phyloP scores from a whole-genome alignment of 2,329 filamentous ascomycete species.

The Neurospora sp. region DNA sequence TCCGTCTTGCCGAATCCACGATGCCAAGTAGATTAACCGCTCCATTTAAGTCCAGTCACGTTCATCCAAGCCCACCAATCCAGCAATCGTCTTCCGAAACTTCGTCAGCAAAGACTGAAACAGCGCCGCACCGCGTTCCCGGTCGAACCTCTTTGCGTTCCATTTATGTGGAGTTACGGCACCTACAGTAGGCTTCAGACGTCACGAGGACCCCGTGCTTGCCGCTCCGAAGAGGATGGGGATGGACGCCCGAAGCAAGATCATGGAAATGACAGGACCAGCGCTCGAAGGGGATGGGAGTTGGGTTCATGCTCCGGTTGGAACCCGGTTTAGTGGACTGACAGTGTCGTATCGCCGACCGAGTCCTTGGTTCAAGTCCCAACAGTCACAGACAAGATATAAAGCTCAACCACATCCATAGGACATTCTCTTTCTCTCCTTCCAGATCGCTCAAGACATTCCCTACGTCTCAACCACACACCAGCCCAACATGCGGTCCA shows the following conservation, averaged over 20 bases:
- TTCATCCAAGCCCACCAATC: not conserved
- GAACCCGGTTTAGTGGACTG: not conserved
- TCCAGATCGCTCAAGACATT: not conserved
- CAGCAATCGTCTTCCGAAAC: slow-evolving; percentile 7
- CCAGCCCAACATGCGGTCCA: slow-evolving; percentile 26
- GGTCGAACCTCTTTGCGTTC: slow-evolving; percentile 4
- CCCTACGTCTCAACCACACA: not conserved
- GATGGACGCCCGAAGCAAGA: not conserved
- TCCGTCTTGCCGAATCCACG: slow-evolving; percentile 11
- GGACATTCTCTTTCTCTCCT: not conserved
- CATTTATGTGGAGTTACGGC: slow-evolving; percentile 9
- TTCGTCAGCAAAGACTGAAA: slow-evolving; percentile 9
- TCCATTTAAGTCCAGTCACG: not conserved
- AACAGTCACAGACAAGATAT: slow-evolving; percentile 7
- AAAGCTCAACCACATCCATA: not conserved
- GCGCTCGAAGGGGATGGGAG: not conserved
- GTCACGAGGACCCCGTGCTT: slow-evolving; percentile 8
- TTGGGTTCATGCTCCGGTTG: not conserved
- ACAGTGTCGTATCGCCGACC: not conserved
- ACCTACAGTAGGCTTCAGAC: slow-evolving; percentile 1
- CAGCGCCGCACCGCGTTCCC: slow-evolving; percentile 4
- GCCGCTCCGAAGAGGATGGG: slow-evolving; percentile 1
- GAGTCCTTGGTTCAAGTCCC: not conserved
- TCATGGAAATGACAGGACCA: not conserved
- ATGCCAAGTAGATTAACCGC: slow-evolving; percentile 15